Evolutionary conservation across 805 yeast species (phyloP).

Genomic region (Yarrowia bubula): DNA sequence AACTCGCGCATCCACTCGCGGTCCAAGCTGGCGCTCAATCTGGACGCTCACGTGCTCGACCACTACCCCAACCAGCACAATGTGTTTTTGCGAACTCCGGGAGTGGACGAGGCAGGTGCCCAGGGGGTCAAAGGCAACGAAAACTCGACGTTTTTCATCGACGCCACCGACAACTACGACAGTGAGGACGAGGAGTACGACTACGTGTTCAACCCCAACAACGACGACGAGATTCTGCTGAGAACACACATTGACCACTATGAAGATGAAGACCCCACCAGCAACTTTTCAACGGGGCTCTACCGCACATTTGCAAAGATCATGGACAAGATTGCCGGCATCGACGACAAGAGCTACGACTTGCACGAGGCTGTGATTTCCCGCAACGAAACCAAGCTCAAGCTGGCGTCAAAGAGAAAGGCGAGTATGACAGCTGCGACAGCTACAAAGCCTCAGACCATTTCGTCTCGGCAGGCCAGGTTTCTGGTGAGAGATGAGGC

Average conservation of each 20-base stretch:
- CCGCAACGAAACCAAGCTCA: not conserved
- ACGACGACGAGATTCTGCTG: slow-evolving; percentile 24
- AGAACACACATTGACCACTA: slow-evolving; percentile 23
- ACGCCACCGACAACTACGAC: slow-evolving; percentile 16
- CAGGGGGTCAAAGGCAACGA: slow-evolving; percentile 11
- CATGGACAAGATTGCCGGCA: slow-evolving; percentile 26
- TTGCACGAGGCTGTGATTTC: not conserved
- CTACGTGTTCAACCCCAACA: slow-evolving; percentile 27
- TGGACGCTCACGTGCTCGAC: not conserved
- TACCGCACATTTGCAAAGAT: slow-evolving; percentile 23
- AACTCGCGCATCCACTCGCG: slow-evolving; percentile 17
- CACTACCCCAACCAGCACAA: slow-evolving; percentile 7
- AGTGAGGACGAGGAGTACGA: slow-evolving; percentile 27
- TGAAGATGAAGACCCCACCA: not conserved
- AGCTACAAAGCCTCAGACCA: not conserved
- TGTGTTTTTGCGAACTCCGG: slow-evolving; percentile 16
- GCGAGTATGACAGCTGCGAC: not conserved
- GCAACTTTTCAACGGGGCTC: slow-evolving; percentile 5
- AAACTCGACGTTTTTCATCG: slow-evolving; percentile 23
- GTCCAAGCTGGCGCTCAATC: slow-evolving; percentile 2
- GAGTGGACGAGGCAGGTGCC: slow-evolving; percentile 9
- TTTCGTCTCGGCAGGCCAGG: slow-evolving; percentile 10
- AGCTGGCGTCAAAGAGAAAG: not conserved
- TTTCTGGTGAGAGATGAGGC: slow-evolving; percentile 16
- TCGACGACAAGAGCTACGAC: slow-evolving; percentile 16